phyloP scores from a whole-genome alignment of 2,329 filamentous ascomycete genomes.

The Aspergillus terreus region DNA sequence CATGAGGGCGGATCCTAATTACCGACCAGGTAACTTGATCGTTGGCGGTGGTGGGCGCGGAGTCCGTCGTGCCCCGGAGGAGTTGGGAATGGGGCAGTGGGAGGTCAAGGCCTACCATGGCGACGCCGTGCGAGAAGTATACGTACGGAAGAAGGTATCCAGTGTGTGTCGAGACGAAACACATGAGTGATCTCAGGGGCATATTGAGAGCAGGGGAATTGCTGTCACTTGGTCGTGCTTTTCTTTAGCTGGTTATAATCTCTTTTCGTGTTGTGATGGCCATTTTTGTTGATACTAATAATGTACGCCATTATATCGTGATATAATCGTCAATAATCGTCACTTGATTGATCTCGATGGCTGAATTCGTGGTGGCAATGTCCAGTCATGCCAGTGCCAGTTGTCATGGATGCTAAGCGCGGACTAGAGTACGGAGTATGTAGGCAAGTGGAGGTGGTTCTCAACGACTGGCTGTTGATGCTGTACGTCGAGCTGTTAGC shows the following conservation, averaged over 20 bases:
- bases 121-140: conserved; percentile 66
- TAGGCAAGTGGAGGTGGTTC: background rate
- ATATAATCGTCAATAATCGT: too few relatives aligned
- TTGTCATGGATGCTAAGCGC: too few relatives aligned
- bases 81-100: conserved; percentile 70
- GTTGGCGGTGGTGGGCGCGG: conserved; percentile 74
- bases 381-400: too few relatives aligned
- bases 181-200: conserved; percentile 4
- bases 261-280: background rate
- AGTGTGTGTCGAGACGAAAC: conserved; percentile 27
- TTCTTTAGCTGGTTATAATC: background rate
- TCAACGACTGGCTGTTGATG: background rate
- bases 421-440: too few relatives aligned
- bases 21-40: conserved; percentile 76
- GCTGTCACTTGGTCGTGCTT: background rate
- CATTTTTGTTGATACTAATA: background rate
- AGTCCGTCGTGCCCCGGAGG: conserved; percentile 55
- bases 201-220: background rate
- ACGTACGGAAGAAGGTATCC: conserved; percentile 46
- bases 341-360: background rate
- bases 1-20: conserved; percentile 60
- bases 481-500: background rate
- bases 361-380: too few relatives aligned
- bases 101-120: conserved; percentile 60
- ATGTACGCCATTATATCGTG: too few relatives aligned